Conservation (phyloP, 2,329 filamentous ascomycete genomes). For the Esteya vermicola region DNA sequence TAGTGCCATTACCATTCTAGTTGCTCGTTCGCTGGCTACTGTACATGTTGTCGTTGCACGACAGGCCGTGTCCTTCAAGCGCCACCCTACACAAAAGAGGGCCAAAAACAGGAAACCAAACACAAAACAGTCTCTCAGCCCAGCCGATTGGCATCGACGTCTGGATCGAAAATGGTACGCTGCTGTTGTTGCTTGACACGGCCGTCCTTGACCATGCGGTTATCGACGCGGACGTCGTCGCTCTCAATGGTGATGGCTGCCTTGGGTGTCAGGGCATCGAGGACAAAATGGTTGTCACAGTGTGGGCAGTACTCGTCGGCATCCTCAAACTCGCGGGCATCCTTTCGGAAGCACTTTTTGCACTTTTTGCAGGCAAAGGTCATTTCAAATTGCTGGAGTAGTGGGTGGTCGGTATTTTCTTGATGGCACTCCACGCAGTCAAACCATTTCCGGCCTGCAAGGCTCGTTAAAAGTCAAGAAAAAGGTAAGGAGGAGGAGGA, state of each 20-base stretch:
- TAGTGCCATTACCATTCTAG: too few species aligned
- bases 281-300: slow-evolving; percentile 96
- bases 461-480: too few species aligned
- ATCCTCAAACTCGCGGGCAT: slow-evolving; percentile 84
- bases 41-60: too few species aligned
- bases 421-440: slow-evolving; percentile 92
- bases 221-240: slow-evolving; percentile 75
- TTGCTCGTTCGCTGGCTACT: too few species aligned
- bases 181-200: slow-evolving; percentile 46
- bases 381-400: slow-evolving; percentile 75
- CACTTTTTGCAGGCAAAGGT: slow-evolving; percentile 97
- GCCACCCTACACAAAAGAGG: too few species aligned
- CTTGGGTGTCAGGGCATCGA: slow-evolving; percentile 77
- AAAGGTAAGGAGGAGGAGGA: too few species aligned
- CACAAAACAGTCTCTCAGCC: slow-evolving; percentile 45
- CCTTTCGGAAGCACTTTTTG: slow-evolving; percentile 94
- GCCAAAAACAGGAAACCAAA: too few species aligned
- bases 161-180: slow-evolving; percentile 61
- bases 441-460: slow-evolving; percentile 84
- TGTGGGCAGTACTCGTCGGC: slow-evolving; percentile 97
- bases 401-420: slow-evolving; percentile 63
- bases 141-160: slow-evolving; percentile 59
- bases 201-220: slow-evolving; percentile 87
- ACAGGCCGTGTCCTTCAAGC: too few species aligned
- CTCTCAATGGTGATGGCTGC: slow-evolving; percentile 76